phyloP scores from a whole-genome alignment of 306 rosid species.

The Herpetospermum pedunculosum region DNA sequence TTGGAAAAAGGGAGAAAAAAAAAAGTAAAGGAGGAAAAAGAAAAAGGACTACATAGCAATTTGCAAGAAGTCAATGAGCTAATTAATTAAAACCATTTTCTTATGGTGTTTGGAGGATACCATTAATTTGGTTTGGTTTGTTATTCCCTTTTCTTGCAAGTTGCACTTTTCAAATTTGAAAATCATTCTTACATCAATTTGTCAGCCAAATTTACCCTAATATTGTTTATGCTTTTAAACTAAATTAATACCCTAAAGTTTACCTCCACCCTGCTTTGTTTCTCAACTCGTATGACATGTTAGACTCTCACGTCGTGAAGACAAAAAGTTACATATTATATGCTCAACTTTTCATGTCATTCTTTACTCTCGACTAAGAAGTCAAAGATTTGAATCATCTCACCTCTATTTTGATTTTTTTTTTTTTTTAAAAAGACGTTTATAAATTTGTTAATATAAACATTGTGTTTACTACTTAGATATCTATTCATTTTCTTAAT shows the following conservation, averaged over 20 bases:
- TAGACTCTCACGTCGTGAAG: no score
- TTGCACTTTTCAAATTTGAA: background rate
- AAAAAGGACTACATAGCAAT: background rate
- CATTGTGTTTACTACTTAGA: background rate
- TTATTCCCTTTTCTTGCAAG: background rate
- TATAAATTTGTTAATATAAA: no score
- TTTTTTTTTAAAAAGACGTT: no score
- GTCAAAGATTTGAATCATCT: no score
- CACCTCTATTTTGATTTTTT: no score
- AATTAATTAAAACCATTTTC: background rate
- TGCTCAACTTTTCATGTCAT: no score
- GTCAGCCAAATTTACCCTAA: background rate
- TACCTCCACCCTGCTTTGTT: no score
- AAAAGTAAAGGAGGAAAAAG: background rate
- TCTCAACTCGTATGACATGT: no score
- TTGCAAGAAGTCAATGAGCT: constrained; percentile 2
- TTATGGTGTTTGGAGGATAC: background rate
- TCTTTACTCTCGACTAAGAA: no score
- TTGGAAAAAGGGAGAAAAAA: background rate
- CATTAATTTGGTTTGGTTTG: background rate
- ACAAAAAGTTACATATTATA: no score
- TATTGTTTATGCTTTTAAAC: background rate
- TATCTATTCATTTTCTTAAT: no score
- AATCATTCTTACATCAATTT: background rate
- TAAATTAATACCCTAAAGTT: no score